A percentile compares a stretch with the other conserved stretches of the same genome.
phyloP scores from a whole-genome alignment of 495 filamentous ascomycete genomes.

The Penicillium longicatenatum region DNA sequence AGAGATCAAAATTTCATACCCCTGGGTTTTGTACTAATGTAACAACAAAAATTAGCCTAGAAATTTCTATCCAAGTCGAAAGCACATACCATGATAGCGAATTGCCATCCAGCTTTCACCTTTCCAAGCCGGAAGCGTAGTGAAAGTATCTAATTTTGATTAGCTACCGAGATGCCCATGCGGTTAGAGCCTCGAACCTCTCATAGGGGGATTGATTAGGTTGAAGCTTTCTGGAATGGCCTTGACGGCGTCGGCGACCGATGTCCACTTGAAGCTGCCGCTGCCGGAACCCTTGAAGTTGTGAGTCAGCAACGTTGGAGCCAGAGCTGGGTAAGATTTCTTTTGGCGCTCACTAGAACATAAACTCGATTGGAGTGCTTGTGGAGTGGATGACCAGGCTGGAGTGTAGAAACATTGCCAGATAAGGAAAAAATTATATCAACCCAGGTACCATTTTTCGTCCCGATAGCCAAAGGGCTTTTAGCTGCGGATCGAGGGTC shows the following conservation, averaged over 20 bases:
- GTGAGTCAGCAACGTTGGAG: not conserved
- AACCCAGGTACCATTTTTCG: slow-evolving; percentile 51
- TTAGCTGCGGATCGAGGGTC: not conserved
- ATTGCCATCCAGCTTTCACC: slow-evolving; percentile 41
- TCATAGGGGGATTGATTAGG: slow-evolving; percentile 21
- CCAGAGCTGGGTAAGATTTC: not conserved
- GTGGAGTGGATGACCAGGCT: slow-evolving; percentile 51
- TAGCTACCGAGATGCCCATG: not conserved
- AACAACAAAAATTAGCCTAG: not conserved
- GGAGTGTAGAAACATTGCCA: slow-evolving; percentile 11
- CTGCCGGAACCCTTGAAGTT: slow-evolving; percentile 24
- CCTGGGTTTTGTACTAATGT: slow-evolving; percentile 44
- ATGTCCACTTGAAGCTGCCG: slow-evolving; percentile 43
- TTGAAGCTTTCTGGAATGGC: slow-evolving; percentile 41
- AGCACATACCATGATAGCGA: slow-evolving; percentile 43
- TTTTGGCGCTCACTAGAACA: not conserved
- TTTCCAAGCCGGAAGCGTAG: slow-evolving; percentile 28
- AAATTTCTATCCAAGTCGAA: not conserved
- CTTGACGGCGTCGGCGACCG: slow-evolving; percentile 43
- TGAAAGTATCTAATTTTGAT: slow-evolving; percentile 31
- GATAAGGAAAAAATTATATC: slow-evolving; percentile 46
- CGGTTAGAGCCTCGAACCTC: slow-evolving; percentile 19
- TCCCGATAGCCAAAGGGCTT: slow-evolving; percentile 43
- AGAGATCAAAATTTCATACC: not conserved
- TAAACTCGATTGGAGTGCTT: slow-evolving; percentile 56